Evolutionary conservation across 2,329 filamentous ascomycete species (phyloP).

Genomic region (Fusarium metavorans): DNA sequence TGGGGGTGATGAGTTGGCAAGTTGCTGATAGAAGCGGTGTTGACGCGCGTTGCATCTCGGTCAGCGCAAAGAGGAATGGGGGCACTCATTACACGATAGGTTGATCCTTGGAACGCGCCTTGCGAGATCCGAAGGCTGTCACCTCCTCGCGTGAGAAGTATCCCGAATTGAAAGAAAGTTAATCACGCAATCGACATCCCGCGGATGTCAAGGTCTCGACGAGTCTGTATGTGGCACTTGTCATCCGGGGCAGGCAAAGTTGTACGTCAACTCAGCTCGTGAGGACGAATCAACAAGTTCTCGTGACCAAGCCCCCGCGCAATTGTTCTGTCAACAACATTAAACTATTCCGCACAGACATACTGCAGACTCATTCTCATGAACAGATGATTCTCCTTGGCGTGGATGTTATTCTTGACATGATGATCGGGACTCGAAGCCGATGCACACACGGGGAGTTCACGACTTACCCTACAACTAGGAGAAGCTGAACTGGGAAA

Average conservation of each 20-base stretch:
- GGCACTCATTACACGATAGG: background rate
- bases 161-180: slow-evolving; percentile 15
- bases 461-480: slow-evolving; percentile 10
- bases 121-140: slow-evolving; percentile 36
- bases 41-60: background rate
- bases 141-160: slow-evolving; percentile 18
- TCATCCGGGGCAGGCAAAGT: slow-evolving; percentile 15
- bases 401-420: background rate
- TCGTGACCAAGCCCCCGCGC: background rate
- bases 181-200: slow-evolving; percentile 39
- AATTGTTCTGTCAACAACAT: background rate
- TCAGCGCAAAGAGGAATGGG: background rate
- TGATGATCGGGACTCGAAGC: background rate
- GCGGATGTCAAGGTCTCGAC: slow-evolving; percentile 1
- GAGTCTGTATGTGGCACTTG: background rate
- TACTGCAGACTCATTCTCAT: background rate
- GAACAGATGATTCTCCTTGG: background rate
- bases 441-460: slow-evolving; percentile 3
- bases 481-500: background rate
- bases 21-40: background rate
- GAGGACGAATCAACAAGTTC: background rate
- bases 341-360: background rate
- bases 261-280: slow-evolving; percentile 1
- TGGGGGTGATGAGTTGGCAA: slow-evolving; percentile 2
- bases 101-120: background rate